Conservation (phyloP, 2,329 filamentous ascomycete species). For the Aureobasidium sp. region DNA sequence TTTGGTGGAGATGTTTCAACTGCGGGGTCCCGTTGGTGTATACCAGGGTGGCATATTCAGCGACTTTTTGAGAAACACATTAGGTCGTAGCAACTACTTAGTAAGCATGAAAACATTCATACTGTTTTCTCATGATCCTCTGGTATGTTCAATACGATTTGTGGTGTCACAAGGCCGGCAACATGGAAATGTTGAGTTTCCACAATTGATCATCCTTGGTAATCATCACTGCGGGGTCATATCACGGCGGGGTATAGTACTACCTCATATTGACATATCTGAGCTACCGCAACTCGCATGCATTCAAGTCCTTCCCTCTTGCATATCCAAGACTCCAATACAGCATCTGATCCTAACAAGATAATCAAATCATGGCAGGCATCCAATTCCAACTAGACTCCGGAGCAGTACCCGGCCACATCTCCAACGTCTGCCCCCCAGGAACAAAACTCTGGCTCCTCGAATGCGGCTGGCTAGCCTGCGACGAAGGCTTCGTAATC, state of each 20-base stretch:
- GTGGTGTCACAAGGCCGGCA: neutral
- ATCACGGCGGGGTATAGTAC: neutral
- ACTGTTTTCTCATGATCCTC: too few relatives aligned
- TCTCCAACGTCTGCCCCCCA: conserved; percentile 30
- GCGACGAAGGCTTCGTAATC: conserved; percentile 40
- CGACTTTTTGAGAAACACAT: neutral
- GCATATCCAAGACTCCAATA: neutral
- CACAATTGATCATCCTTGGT: neutral
- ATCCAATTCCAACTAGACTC: conserved; percentile 24
- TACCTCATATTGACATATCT: neutral
- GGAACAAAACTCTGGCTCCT: conserved; percentile 42
- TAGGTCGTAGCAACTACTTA: too few relatives aligned
- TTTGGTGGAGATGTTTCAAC: neutral
- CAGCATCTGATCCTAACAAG: neutral
- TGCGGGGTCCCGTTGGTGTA: neutral
- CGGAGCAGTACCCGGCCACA: conserved; percentile 23
- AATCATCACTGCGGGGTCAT: neutral
- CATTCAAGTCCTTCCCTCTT: neutral
- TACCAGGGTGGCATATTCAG: neutral
- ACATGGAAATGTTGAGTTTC: neutral
- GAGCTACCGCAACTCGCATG: neutral
- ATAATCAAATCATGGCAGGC: conserved; percentile 12
- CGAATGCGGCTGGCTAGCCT: conserved; percentile 36
- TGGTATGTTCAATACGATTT: neutral
- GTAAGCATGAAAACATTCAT: neutral